Percentiles rank a stretch among this genome's conserved stretches.
Conservation (phyloP, 768 basidiomycete species). For the Rhizopogon salebrosus region DNA sequence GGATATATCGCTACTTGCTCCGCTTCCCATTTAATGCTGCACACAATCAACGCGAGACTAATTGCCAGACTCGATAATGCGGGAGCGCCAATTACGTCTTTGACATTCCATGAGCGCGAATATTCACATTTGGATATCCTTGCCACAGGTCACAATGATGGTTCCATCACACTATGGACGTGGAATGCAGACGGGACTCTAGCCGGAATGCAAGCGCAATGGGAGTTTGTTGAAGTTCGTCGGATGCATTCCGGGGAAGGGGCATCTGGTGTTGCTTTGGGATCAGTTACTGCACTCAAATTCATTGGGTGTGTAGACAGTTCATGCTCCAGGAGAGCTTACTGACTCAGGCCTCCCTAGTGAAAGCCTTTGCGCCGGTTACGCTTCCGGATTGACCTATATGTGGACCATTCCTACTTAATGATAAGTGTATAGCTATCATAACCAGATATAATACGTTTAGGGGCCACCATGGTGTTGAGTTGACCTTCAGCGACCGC, state of each 20-base stretch:
- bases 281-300: constrained; percentile 69
- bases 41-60: constrained; percentile 81
- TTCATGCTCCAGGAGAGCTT: constrained; percentile 25
- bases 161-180: constrained; percentile 73
- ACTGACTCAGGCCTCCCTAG: constrained; percentile 53
- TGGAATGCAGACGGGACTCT: constrained; percentile 79
- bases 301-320: constrained; percentile 63
- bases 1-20: constrained; percentile 89
- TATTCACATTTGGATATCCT: constrained; percentile 74
- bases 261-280: constrained; percentile 35
- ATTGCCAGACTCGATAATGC: constrained; percentile 63
- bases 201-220: constrained; percentile 58
- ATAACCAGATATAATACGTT: background rate
- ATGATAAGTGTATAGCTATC: background rate
- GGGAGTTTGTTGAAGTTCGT: constrained; percentile 70
- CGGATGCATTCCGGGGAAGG: constrained; percentile 53
- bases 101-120: constrained; percentile 88
- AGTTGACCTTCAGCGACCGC: too few relatives aligned
- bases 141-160: constrained; percentile 75
- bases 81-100: constrained; percentile 55
- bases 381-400: background rate
- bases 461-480: too few relatives aligned
- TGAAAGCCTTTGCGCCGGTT: constrained; percentile 15
- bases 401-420: constrained; percentile 3
- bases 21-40: constrained; percentile 59